A percentile compares a stretch with the other conserved stretches of the same genome.
Evolutionary conservation across 768 basidiomycete genomes (phyloP).

Genomic region (Kwoniella mangroviensis): DNA sequence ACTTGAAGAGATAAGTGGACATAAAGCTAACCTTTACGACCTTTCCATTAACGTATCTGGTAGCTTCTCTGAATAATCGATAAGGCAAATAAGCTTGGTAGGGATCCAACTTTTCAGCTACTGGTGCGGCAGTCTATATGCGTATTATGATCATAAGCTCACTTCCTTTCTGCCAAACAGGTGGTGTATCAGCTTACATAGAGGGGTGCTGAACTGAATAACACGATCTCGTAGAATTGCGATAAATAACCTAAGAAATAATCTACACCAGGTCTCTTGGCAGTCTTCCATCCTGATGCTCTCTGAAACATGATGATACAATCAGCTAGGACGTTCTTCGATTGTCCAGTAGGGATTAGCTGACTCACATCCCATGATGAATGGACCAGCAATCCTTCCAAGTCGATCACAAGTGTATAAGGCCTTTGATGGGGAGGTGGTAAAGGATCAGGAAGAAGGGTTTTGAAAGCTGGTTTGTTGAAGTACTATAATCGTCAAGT

Average conservation of each 20-base stretch:
- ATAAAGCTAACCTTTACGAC: slow-evolving; percentile 80
- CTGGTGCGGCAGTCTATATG: slow-evolving; percentile 77
- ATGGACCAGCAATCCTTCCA: slow-evolving; percentile 88
- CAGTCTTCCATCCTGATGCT: slow-evolving; percentile 93
- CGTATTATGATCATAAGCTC: not conserved
- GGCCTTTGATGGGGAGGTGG: slow-evolving; percentile 83
- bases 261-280: slow-evolving; percentile 95
- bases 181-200: slow-evolving; percentile 69
- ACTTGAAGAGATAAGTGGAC: too few species aligned
- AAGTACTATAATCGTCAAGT: slow-evolving; percentile 67
- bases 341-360: not conserved
- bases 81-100: slow-evolving; percentile 88
- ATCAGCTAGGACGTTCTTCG: slow-evolving; percentile 8
- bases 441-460: slow-evolving; percentile 84
- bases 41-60: slow-evolving; percentile 77
- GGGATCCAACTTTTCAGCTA: slow-evolving; percentile 91
- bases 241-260: slow-evolving; percentile 97
- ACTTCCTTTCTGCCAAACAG: not conserved
- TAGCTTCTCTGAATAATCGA: slow-evolving; percentile 89
- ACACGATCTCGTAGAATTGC: slow-evolving; percentile 96
- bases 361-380: slow-evolving; percentile 92
- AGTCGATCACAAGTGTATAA: slow-evolving; percentile 85
- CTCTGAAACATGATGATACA: slow-evolving; percentile 62
- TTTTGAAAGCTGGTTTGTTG: slow-evolving; percentile 90
- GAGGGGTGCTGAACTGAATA: slow-evolving; percentile 87